Evolutionary conservation across 2,329 filamentous ascomycete species (phyloP).

Genomic region (Eutypella sp.): DNA sequence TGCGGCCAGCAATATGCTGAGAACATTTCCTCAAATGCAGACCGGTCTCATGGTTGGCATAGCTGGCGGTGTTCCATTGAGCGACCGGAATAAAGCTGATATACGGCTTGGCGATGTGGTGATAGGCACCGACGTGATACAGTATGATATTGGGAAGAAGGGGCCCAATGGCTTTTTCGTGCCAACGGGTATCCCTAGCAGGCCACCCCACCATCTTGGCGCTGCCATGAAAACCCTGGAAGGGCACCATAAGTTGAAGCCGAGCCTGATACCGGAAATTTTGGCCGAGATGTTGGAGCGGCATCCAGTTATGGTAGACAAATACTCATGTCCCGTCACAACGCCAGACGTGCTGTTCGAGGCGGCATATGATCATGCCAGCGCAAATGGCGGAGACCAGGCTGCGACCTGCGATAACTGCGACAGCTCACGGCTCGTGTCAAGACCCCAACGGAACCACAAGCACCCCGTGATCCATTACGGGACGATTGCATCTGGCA

Average conservation of each 20-base stretch:
- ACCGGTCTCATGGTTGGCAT: conserved; percentile 13
- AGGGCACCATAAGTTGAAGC: neutral
- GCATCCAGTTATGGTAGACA: neutral
- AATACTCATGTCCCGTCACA: neutral
- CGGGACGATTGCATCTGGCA: conserved; percentile 1
- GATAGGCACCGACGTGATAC: conserved; percentile 1
- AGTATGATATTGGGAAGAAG: conserved; percentile 2
- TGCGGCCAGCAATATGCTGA: neutral
- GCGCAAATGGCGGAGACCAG: neutral
- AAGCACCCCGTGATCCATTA: neutral
- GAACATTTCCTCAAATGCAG: neutral
- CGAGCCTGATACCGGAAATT: neutral
- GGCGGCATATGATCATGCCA: neutral
- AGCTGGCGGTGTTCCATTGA: conserved; percentile 12
- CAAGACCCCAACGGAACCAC: neutral
- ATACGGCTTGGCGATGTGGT: conserved; percentile 11
- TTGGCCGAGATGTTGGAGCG: neutral
- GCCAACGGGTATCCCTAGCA: neutral
- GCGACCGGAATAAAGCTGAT: neutral
- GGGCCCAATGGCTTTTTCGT: neutral
- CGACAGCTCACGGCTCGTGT: neutral
- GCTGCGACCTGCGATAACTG: neutral
- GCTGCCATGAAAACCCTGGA: neutral
- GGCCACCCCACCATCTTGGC: neutral
- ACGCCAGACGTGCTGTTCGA: neutral